Percentiles rank a stretch among this genome's conserved stretches.
phyloP scores from a whole-genome alignment of 306 rosid genomes.

The Bauhinia variegata region DNA sequence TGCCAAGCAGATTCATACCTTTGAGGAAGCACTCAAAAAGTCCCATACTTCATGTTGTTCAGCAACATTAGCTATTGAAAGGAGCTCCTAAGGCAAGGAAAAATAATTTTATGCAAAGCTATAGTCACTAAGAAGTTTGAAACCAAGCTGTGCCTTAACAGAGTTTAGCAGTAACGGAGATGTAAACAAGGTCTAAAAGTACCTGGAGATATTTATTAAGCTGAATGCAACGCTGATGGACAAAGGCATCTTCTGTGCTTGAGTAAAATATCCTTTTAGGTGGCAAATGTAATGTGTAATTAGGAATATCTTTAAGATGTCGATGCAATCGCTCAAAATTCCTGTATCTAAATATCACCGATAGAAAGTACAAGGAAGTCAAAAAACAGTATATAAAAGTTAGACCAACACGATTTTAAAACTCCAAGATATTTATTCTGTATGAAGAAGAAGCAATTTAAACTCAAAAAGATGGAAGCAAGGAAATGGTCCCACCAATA shows the following conservation, averaged over 20 bases:
- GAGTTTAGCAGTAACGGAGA: slow-evolving; percentile 5
- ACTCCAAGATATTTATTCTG: slow-evolving; percentile 28
- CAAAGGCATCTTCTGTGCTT: slow-evolving; percentile 97
- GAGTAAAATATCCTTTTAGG: slow-evolving; percentile 99
- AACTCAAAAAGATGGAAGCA: slow-evolving; percentile 28
- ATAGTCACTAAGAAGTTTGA: slow-evolving; percentile 2
- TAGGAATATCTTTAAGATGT: slow-evolving; percentile 91
- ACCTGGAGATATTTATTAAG: slow-evolving; percentile 96
- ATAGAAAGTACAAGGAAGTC: slow-evolving; percentile 15
- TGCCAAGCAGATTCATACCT: slow-evolving; percentile 59
- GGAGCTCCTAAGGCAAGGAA: slow-evolving; percentile 68
- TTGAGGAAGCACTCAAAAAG: slow-evolving; percentile 84
- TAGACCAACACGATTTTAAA: slow-evolving; percentile 10
- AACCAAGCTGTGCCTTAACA: slow-evolving; percentile 5
- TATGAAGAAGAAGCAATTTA: slow-evolving; percentile 16
- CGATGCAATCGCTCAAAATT: slow-evolving; percentile 95
- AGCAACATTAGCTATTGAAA: slow-evolving; percentile 89
- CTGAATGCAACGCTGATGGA: slow-evolving; percentile 95
- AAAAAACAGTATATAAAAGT: slow-evolving; percentile 27
- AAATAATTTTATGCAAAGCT: slow-evolving; percentile 32
- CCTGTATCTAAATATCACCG: slow-evolving; percentile 67
- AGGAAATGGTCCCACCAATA: slow-evolving; percentile 16
- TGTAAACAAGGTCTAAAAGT: slow-evolving; percentile 30
- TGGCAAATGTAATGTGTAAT: slow-evolving; percentile 82
- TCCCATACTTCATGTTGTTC: slow-evolving; percentile 99